phyloP scores from a whole-genome alignment of 345 rosid genomes.

The Laguncularia racemosa region DNA sequence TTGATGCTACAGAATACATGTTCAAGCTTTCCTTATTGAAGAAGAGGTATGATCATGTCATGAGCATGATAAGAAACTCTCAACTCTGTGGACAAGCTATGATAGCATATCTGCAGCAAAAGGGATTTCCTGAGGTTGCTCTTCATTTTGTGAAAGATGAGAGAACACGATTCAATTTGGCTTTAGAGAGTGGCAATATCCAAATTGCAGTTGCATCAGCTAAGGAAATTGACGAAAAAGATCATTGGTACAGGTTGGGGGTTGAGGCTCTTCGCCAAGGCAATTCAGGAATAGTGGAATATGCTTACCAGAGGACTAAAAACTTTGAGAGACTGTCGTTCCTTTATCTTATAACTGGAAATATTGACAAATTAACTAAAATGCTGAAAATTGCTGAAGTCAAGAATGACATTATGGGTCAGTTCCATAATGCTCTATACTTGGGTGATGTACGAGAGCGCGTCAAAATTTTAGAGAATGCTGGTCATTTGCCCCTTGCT shows the following conservation, averaged over 20 bases:
- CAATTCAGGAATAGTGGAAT: constrained; percentile 82
- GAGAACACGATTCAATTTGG: constrained; percentile 88
- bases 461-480: constrained; percentile 77
- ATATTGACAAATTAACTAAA: constrained; percentile 72
- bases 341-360: constrained; percentile 86
- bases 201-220: constrained; percentile 95
- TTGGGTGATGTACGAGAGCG: constrained; percentile 89
- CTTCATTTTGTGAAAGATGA: constrained; percentile 95
- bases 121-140: constrained; percentile 98
- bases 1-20: constrained; percentile 83
- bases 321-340: constrained; percentile 94
- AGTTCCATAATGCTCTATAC: constrained; percentile 88
- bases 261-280: constrained; percentile 99
- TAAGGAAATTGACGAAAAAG: constrained; percentile 91
- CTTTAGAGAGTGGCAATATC: constrained; percentile 93
- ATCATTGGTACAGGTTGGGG: constrained; percentile 84
- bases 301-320: constrained; percentile 95
- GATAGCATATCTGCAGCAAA: constrained; percentile 95
- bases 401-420: constrained; percentile 92
- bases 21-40: constrained; percentile 75
- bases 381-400: constrained; percentile 95
- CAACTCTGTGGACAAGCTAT: constrained; percentile 96
- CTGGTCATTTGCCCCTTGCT: constrained; percentile 88
- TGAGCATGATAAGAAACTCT: constrained; percentile 92
- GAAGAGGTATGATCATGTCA: constrained; percentile 82